Evolutionary conservation across 768 basidiomycete species (phyloP).

Genomic region (Tylopilus vinaceipallidus): DNA sequence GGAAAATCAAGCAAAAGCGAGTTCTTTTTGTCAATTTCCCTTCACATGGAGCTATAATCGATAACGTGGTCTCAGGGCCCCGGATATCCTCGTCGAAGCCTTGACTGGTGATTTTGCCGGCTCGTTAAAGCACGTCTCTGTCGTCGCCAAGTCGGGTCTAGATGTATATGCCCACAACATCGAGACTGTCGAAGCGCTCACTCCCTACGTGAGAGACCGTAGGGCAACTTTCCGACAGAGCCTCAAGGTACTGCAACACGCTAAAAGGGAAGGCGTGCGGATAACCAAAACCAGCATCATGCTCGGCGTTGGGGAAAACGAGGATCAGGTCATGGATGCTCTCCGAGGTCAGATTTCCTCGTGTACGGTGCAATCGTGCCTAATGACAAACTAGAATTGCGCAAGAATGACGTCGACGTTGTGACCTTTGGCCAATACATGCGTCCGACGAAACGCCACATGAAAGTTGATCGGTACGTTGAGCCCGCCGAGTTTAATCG

Average conservation of each 20-base stretch:
- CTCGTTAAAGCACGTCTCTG: constrained; percentile 64
- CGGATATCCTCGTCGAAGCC: constrained; percentile 94
- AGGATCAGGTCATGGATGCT: constrained; percentile 78
- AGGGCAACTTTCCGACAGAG: constrained; percentile 89
- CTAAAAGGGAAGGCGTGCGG: constrained; percentile 78
- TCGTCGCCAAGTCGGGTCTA: constrained; percentile 88
- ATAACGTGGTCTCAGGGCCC: constrained; percentile 58
- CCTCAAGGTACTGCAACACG: constrained; percentile 74
- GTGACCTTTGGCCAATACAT: constrained; percentile 99
- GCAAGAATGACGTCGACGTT: constrained; percentile 88
- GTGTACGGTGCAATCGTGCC: background rate
- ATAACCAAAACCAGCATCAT: constrained; percentile 98
- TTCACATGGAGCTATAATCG: background rate
- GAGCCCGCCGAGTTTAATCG: constrained; percentile 88
- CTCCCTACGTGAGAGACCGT: constrained; percentile 93
- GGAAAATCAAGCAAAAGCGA: constrained; percentile 90
- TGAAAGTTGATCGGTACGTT: constrained; percentile 98
- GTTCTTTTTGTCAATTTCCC: constrained; percentile 31
- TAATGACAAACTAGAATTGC: constrained; percentile 59
- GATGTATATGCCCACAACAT: constrained; percentile 99
- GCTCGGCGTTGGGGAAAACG: constrained; percentile 93
- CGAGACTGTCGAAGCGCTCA: constrained; percentile 92
- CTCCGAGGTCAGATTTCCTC: constrained; percentile 61
- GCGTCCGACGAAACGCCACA: constrained; percentile 97
- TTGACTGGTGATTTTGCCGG: constrained; percentile 94